phyloP scores from a whole-genome alignment of 202 grass and related monocot genomes.

The Saccharum hybrid region DNA sequence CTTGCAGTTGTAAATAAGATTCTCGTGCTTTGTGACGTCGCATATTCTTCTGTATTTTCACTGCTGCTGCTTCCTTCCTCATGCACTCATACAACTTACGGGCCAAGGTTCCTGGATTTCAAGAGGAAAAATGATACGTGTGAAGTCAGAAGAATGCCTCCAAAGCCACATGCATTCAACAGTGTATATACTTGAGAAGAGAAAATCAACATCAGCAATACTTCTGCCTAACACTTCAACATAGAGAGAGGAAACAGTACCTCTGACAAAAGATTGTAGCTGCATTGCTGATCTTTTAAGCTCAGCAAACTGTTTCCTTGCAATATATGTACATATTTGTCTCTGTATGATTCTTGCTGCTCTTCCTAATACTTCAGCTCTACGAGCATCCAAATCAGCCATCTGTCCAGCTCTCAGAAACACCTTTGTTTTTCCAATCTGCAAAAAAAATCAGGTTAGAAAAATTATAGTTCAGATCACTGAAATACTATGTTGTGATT shows the following conservation, averaged over 20 bases:
- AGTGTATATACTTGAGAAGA: conserved; percentile 21
- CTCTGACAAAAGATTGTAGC: conserved; percentile 89
- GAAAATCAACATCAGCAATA: conserved; percentile 32
- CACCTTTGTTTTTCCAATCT: conserved; percentile 98
- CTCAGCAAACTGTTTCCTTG: conserved; percentile 76
- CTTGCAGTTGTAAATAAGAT: conserved; percentile 68
- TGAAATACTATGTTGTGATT: conserved; percentile 14
- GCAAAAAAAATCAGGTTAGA: conserved; percentile 34
- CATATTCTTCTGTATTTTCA: conserved; percentile 92
- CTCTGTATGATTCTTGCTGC: conserved; percentile 98
- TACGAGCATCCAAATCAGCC: conserved; percentile 98
- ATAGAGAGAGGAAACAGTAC: conserved; percentile 39
- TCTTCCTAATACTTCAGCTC: conserved; percentile 95
- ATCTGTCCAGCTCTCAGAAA: conserved; percentile 99
- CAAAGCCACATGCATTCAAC: conserved; percentile 25
- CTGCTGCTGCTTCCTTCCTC: conserved; percentile 76
- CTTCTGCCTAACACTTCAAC: not conserved
- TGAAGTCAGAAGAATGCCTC: conserved; percentile 35
- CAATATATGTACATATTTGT: conserved; percentile 87
- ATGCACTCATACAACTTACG: conserved; percentile 86
- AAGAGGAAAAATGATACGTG: conserved; percentile 32
- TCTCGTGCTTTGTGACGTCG: conserved; percentile 68
- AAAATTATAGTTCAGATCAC: conserved; percentile 26
- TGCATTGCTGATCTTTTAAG: conserved; percentile 78
- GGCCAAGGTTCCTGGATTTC: conserved; percentile 74